Base-by-base conservation (phyloP, 2,329 filamentous ascomycete species). In the Setomelanomma holmii region DNA sequence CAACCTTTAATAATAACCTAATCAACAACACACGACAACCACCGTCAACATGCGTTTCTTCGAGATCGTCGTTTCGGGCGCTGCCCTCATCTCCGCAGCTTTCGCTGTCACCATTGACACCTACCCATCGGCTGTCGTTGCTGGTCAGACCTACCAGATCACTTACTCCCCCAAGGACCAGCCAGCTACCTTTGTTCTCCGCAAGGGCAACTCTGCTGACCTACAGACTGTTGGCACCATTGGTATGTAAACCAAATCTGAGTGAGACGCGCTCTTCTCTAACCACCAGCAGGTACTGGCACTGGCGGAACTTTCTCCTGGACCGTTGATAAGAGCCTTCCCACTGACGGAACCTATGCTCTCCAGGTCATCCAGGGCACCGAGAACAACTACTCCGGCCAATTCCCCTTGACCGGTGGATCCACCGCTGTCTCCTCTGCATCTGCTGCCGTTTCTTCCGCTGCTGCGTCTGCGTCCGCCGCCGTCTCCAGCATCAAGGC, bases 331-430 rank as follows among this genome's bases (percentile, higher is more conserved):
- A 67, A 63, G 20, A 69, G 63, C 34, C 74, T 86, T 22, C 61
- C 69, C 39, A 69, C 77, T 56, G 79, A 73, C 49, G 53, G 68
- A 33, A 76, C 84, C 74, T 87, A 87, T 65, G 84, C 85, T 48
- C 79, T 87, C 51, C 73, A 85, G 69, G 85, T 88, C 72, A 68
- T 63, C 12, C 84, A 86, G 66, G 80, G 76, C 52, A 73, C 66
- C 35, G 57, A 75, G 42, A 64, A 76, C 68, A 87, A 87, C 76
- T 87, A 85, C 75, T 82, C 79, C 40, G 81, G 78, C 39, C 78
- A 78, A 23, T 77, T 87, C 68, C 38, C 48, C 40, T 72, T 67
- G 60, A 72, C 61, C 69, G 74, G 53, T 63, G 71, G 56, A 53
- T 66, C 60, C 49, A 70, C 35, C 38, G 52, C 58, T 14, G 44